A percentile compares a stretch with the other conserved stretches of the same genome.
phyloP scores from a whole-genome alignment of 176 grass and related monocot genomes.

The Chloris gayana region DNA sequence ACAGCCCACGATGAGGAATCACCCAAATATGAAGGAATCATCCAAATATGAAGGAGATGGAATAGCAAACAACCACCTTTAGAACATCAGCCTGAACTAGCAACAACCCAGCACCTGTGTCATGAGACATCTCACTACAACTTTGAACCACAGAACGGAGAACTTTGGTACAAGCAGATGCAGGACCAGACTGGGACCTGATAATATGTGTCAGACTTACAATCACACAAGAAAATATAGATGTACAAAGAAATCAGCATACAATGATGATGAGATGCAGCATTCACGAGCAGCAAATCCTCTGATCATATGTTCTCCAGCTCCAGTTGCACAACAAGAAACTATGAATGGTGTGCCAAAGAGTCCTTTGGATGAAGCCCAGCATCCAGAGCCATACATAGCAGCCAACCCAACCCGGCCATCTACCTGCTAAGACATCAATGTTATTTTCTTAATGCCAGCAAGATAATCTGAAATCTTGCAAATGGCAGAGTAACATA shows the following conservation, averaged over 20 bases:
- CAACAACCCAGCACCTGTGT: constrained; percentile 74
- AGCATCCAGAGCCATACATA: constrained; percentile 96
- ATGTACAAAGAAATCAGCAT: constrained; percentile 28
- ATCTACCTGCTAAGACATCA: constrained; percentile 63
- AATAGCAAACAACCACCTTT: constrained; percentile 54
- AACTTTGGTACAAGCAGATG: constrained; percentile 71
- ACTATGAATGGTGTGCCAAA: constrained; percentile 69
- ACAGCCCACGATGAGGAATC: background rate
- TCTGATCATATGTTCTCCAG: constrained; percentile 89
- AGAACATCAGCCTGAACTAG: constrained; percentile 75
- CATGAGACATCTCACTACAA: constrained; percentile 67
- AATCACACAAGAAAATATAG: background rate
- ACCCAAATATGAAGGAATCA: constrained; percentile 4
- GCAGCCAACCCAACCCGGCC: constrained; percentile 92
- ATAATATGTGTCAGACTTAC: background rate
- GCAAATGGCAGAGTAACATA: constrained; percentile 18
- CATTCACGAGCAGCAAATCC: constrained; percentile 92
- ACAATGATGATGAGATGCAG: constrained; percentile 83
- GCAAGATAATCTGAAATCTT: background rate
- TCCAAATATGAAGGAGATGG: constrained; percentile 9
- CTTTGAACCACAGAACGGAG: constrained; percentile 59
- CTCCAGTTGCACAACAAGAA: constrained; percentile 86
- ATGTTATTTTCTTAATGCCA: constrained; percentile 28
- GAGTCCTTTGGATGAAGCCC: constrained; percentile 81
- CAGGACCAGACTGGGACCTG: constrained; percentile 84